Evolutionary conservation across 129 eudicot genomes (phyloP), one percentile per base, ranked within the genome.

Genomic region (Artemisia annua): DNA sequence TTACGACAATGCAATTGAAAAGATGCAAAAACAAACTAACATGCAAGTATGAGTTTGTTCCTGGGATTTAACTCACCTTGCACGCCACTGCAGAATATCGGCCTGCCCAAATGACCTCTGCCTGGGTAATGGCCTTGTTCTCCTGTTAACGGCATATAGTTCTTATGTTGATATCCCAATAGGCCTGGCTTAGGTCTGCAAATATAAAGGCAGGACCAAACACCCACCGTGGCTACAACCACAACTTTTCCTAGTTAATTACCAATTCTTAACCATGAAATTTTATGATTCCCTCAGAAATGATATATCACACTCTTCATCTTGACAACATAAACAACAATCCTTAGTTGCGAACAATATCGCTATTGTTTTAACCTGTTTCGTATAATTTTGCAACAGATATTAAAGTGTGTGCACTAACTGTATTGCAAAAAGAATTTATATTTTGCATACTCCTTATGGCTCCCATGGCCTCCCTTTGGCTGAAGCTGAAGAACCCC

Each of bases 221-320:
- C 3, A 26, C 28, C 28, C 28, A 26, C 28, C 28, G 28, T 26
- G 28, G 28, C 28, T 26, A 26, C 28, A 26, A 26, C 28, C 28
- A 26, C 28, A 26, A 26, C 28, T 26, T 26, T 26, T 26, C 28
- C 3, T 15, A 17, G 43, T n/a, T 66, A 20, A 20, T 22, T 62
- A 92, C 96, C 99, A 22, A 95, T 95, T 82, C 96, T 85, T 55
- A 95, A 71, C 52, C 99, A 88, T 49, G 87, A 80, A 61, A 90
- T 86, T 64, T 84, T 96, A 66, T 79, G 77, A 71, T 90, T 95
- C 63, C 89, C 91, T 43, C 85, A 87, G 63, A 88, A 90, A 83
- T 85, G 88, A 77, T 88, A 22, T 63, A 90, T 88, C 63, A 95
- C 97, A 67, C 87, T 95, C 79, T 86, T 95, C 82, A 95, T 79